Conservation (phyloP, 2,329 filamentous ascomycete genomes). For the Penicillium hordei region DNA sequence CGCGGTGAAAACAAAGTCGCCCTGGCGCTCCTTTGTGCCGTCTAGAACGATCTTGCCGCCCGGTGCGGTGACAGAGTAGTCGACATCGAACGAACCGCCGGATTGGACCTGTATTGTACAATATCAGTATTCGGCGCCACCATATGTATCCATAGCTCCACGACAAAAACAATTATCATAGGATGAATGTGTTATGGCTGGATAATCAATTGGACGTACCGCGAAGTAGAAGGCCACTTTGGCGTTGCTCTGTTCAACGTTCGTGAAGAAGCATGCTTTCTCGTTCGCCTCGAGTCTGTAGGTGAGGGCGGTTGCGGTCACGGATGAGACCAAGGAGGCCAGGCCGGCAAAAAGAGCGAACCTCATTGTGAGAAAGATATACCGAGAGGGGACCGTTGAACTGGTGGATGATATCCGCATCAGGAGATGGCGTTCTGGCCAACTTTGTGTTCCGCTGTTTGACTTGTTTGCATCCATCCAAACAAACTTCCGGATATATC, state of each 20-base stretch:
- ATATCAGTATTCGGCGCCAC: constrained; percentile 6
- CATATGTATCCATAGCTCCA: not conserved
- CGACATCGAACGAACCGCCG: constrained; percentile 94
- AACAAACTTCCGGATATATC: constrained; percentile 20
- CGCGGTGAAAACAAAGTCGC: constrained; percentile 96
- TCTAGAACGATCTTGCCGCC: constrained; percentile 77
- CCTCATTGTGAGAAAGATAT: constrained; percentile 57
- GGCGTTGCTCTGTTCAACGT: constrained; percentile 71
- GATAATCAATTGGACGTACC: constrained; percentile 57
- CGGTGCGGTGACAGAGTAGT: constrained; percentile 84
- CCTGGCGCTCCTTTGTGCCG: constrained; percentile 88
- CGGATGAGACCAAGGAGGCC: constrained; percentile 68
- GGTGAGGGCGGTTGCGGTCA: constrained; percentile 85
- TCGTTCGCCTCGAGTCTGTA: constrained; percentile 90
- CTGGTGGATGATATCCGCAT: constrained; percentile 22
- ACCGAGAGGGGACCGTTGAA: constrained; percentile 17
- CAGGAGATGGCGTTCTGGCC: constrained; percentile 32
- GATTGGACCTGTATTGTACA: constrained; percentile 77
- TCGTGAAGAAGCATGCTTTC: constrained; percentile 91
- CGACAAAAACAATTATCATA: not conserved
- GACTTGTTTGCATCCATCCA: constrained; percentile 37
- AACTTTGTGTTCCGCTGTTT: constrained; percentile 36
- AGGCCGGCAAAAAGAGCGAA: constrained; percentile 65
- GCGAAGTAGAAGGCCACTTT: constrained; percentile 99
- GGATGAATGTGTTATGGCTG: not conserved